Evolutionary conservation across 148 eudicot species (phyloP), one percentile per base, ranked within the genome.

Genomic region (Beta vulgaris): DNA sequence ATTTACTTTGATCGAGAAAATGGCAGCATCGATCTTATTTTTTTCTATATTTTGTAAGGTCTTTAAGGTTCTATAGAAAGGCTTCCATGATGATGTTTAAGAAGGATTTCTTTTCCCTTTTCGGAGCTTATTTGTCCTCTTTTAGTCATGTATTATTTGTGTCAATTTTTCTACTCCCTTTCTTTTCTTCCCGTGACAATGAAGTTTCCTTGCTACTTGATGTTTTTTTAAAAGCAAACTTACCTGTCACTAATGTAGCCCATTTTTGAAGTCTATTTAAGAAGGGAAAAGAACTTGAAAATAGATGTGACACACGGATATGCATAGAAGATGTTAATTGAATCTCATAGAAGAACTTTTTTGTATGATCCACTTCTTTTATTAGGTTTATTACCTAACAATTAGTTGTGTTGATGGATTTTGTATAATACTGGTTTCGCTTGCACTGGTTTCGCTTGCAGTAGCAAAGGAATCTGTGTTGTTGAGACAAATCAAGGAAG

Each of bases 401-500:
- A n/a, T n/a, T n/a, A n/a, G n/a, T n/a, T n/a, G n/a, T n/a, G n/a
- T n/a, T n/a, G n/a, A n/a, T n/a, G n/a, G n/a, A n/a, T n/a, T n/a
- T n/a, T n/a, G n/a, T n/a, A n/a, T n/a, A n/a, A n/a, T n/a, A n/a
- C n/a, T n/a, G n/a, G n/a, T n/a, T n/a, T n/a, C n/a, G n/a, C n/a
- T n/a, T n/a, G n/a, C n/a, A n/a, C n/a, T n/a, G n/a, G n/a, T n/a
- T n/a, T n/a, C n/a, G n/a, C n/a, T n/a, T 82, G 55, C 79, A 90
- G 98, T 77, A 15, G 46, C 83, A 39, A 67, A 76, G 73, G 84
- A 89, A 42, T 79, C 71, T 28, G 73, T 72, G 19, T 75, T 77
- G 23, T 16, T 95, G 82, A 84, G 80, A 75, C 89, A 89, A 61
- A 85, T 95, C 63, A 80, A 76, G 73, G 83, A 81, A 79, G 93